Evolutionary conservation across 306 rosid genomes (phyloP).

Genomic region (Rosa chinensis): DNA sequence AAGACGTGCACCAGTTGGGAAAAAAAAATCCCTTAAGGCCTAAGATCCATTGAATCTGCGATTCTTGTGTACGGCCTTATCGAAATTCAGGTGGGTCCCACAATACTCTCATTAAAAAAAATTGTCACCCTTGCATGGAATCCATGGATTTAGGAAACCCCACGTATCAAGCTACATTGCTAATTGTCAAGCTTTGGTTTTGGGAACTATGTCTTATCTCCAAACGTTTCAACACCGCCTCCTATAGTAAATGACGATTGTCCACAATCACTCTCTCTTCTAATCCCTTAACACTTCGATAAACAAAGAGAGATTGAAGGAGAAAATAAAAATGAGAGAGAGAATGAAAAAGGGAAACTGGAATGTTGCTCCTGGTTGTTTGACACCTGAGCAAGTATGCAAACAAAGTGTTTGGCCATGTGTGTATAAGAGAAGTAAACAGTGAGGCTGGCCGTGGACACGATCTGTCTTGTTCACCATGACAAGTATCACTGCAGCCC

Average conservation of each 20-base stretch:
- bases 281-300: background rate
- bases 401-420: slow-evolving; percentile 52
- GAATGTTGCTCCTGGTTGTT: background rate
- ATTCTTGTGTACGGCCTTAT: background rate
- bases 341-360: background rate
- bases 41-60: background rate
- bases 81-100: background rate
- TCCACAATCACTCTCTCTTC: slow-evolving; percentile 4
- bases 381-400: slow-evolving; percentile 52
- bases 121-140: slow-evolving; percentile 14
- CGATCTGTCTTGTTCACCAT: slow-evolving; percentile 47
- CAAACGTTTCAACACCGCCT: slow-evolving; percentile 45
- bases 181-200: slow-evolving; percentile 33
- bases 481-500: slow-evolving; percentile 63
- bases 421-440: slow-evolving; percentile 51
- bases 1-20: background rate
- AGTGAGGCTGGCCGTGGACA: slow-evolving; percentile 51
- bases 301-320: background rate
- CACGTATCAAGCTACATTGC: slow-evolving; percentile 33
- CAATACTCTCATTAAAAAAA: background rate
- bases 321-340: background rate
- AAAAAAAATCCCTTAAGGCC: background rate
- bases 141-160: slow-evolving; percentile 18
- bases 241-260: slow-evolving; percentile 18
- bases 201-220: slow-evolving; percentile 54